Evolutionary conservation across 768 basidiomycete species (phyloP).

Genomic region (Mrakia frigida): DNA sequence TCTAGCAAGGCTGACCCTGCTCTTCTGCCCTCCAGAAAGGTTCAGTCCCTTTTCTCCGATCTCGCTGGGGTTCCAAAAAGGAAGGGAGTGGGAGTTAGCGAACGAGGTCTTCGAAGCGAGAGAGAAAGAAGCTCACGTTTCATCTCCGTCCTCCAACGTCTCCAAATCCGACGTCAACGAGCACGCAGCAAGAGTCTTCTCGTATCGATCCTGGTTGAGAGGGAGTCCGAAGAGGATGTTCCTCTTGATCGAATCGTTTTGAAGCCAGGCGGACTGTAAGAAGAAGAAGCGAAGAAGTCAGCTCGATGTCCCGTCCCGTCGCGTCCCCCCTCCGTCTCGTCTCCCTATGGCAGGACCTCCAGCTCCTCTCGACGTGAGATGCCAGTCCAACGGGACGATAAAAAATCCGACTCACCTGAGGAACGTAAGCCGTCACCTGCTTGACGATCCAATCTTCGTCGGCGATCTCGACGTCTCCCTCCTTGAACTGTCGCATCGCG

Average conservation of each 20-base stretch:
- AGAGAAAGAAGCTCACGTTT: slow-evolving; percentile 48
- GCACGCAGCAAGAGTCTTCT: slow-evolving; percentile 72
- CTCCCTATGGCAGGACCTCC: too few species aligned
- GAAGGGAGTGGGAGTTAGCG: background rate
- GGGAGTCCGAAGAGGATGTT: slow-evolving; percentile 80
- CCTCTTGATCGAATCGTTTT: slow-evolving; percentile 64
- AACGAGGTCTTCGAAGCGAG: background rate
- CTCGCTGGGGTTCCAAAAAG: slow-evolving; percentile 26
- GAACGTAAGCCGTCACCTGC: slow-evolving; percentile 80
- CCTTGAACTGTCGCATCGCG: slow-evolving; percentile 52
- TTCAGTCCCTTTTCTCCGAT: slow-evolving; percentile 44
- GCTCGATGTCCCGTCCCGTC: too few species aligned
- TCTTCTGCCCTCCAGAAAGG: slow-evolving; percentile 53
- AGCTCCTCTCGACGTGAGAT: too few species aligned
- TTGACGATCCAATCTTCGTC: slow-evolving; percentile 69
- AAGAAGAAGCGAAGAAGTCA: too few species aligned
- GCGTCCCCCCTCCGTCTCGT: too few species aligned
- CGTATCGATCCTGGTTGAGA: slow-evolving; percentile 65
- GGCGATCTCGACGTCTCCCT: slow-evolving; percentile 49
- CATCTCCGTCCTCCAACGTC: slow-evolving; percentile 75
- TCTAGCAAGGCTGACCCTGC: slow-evolving; percentile 41
- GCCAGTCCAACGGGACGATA: too few species aligned
- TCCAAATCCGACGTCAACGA: slow-evolving; percentile 65
- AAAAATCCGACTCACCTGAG: slow-evolving; percentile 37
- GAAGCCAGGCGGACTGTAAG: slow-evolving; percentile 55